phyloP scores from a whole-genome alignment of 2,329 filamentous ascomycete species.

The Colletotrichum falcatum region DNA sequence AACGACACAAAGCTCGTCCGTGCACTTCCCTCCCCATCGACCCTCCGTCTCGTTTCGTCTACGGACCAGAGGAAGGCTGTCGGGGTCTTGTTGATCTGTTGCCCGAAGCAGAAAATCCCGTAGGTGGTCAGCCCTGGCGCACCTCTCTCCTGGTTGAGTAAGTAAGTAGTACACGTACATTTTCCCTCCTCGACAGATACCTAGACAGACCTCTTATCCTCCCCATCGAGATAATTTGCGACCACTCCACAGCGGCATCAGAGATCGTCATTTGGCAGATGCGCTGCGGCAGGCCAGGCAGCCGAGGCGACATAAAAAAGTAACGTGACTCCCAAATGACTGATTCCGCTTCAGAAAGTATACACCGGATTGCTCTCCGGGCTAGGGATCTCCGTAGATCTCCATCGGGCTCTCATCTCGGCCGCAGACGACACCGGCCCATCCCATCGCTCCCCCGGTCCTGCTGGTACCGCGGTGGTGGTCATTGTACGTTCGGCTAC shows the following conservation, averaged over 20 bases:
- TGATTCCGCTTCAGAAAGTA: slow-evolving; percentile 1
- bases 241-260: slow-evolving; percentile 36
- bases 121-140: not conserved
- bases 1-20: not conserved
- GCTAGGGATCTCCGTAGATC: slow-evolving; percentile 16
- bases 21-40: not conserved
- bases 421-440: slow-evolving; percentile 24
- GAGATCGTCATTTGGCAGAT: slow-evolving; percentile 43
- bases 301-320: slow-evolving; percentile 34
- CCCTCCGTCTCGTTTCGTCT: slow-evolving; percentile 14
- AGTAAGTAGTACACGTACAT: not conserved
- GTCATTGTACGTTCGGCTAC: slow-evolving; percentile 12
- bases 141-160: not conserved
- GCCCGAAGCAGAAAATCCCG: slow-evolving; percentile 14
- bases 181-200: slow-evolving; percentile 11
- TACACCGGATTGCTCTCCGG: slow-evolving; percentile 1
- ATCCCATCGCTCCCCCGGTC: slow-evolving; percentile 21
- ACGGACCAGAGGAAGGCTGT: not conserved
- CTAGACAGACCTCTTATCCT: slow-evolving; percentile 11
- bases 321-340: slow-evolving; percentile 19
- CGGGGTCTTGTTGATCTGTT: slow-evolving; percentile 24
- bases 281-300: slow-evolving; percentile 36
- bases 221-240: slow-evolving; percentile 38
- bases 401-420: slow-evolving; percentile 33
- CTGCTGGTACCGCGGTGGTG: slow-evolving; percentile 3